Base-by-base conservation (phyloP, 495 filamentous ascomycete species). In the Talaromyces proteolyticus region DNA sequence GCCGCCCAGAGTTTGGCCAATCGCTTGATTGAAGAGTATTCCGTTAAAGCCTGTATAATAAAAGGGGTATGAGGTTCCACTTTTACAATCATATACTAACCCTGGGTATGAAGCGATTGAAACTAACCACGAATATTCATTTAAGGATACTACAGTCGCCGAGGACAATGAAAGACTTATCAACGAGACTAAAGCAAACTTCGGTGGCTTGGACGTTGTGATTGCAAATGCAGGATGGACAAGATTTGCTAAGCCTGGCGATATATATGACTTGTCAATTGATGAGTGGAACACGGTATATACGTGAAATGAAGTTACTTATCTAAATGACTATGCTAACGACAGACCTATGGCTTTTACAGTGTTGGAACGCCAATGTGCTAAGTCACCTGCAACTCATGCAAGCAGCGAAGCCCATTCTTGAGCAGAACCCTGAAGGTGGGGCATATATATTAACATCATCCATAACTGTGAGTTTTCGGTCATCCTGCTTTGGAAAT, bases 381-480 rank as follows among this genome's bases (percentile, higher is more conserved):
- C 80, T 82, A 61, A 74, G 69, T 6, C 72, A 77, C 25, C 49
- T 75, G 38, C 69, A 74, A 40, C 71, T 83, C 8, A 55, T 82
- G 41, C 70, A 72, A 40, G 69, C 66, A 29, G 78, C 77, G 4
- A 50, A 72, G 41, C 70, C 79, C n/a, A 74, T 69, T 1, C 79
- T 84, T 55, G 75, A 80, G 25, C 54, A 64, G 1, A 85, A 84
- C 48, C 50, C 66, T 8, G 77, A 83, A 0, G 81, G 81, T 17
- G 81, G 81, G 19, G 68, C 68, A 0, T 69, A 81, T 40, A 61
- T 85, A 37, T 69, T 81, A 29, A 82, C 81, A 7, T 76, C 74
- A 7, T 78, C 73, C 4, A 67, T 80, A 16, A 79, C 80, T 6
- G 42, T 44, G 23, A 17, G 39, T 42, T 42, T n/a, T 19, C 20